Evolutionary conservation across 768 basidiomycete genomes (phyloP), one percentile per base, ranked within the genome.

Genomic region (Leccinum subgranulosum): DNA sequence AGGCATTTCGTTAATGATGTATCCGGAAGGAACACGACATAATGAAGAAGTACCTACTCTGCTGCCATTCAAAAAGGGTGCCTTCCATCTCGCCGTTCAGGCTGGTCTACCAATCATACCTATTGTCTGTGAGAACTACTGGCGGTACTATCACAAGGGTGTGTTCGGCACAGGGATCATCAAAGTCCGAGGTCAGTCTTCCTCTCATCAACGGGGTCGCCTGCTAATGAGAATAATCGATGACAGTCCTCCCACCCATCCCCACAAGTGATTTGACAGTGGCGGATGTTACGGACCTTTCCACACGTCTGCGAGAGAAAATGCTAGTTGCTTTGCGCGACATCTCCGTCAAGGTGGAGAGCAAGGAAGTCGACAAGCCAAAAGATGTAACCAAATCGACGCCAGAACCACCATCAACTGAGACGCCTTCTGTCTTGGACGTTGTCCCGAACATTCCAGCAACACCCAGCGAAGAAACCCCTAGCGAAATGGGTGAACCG

Each of bases 51-150:
- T 79, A 31, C 81, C 88, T 8, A 80, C 83, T 31, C 74, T 99
- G 69, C 79, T 90, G 6, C 88, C 92, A 3, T 87, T 99, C 79
- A 99, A 99, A 80, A 99, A 98, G 73, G 97, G 97, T 41, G 95
- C 94, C 3, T 98, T 98, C 80, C 94, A 98, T 70, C 82, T 98
- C 51, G 97, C 97, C 28, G 81, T 98, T 25, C 87, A 94, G 73
- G 86, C 92, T 12, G 85, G 89, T 29, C 81, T 98, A 48, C 96
- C 97, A 6, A 87, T 99, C 66, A 82, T 92, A 29, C 96, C 97
- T 6, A 82, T 99, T 52, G 87, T 98, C 3, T 85, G 86, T 52
- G 94, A 98, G 77, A 98, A 98, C 72, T 99, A 98, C 71, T 91
- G 91, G 82, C 75, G 83, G 60, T 63, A 96, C 48, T 98, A 97